Percentiles rank a stretch among this genome's conserved stretches.
phyloP scores from a whole-genome alignment of 2,329 filamentous ascomycete genomes.

The Sphaerostilbella broomeana region DNA sequence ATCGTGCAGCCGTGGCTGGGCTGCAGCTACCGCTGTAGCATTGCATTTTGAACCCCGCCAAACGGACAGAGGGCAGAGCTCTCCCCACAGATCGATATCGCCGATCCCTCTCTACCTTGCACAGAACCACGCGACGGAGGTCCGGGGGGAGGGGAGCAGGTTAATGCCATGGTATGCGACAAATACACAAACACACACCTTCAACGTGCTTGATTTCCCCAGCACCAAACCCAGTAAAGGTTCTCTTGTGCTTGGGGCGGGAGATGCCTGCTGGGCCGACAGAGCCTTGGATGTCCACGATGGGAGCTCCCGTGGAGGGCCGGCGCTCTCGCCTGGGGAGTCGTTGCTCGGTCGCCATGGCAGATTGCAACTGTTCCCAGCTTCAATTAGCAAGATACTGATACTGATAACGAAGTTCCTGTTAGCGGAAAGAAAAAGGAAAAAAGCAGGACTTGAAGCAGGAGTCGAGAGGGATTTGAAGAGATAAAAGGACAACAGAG shows the following conservation, averaged over 20 bases:
- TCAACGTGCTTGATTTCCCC: slow-evolving; percentile 91
- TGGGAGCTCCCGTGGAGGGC: slow-evolving; percentile 73
- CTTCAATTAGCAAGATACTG: background rate
- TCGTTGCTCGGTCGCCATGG: slow-evolving; percentile 30
- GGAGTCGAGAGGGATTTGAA: background rate
- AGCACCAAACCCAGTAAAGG: slow-evolving; percentile 88
- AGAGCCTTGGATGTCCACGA: slow-evolving; percentile 78
- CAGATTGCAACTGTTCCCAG: slow-evolving; percentile 8
- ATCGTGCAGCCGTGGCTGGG: background rate
- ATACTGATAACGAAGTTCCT: background rate
- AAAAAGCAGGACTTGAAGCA: background rate
- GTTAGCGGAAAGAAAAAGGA: background rate
- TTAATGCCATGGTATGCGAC: too few species aligned
- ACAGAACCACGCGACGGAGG: too few species aligned
- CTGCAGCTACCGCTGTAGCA: background rate
- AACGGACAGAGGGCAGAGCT: slow-evolving; percentile 3
- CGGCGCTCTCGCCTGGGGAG: slow-evolving; percentile 64
- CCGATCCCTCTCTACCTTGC: too few species aligned
- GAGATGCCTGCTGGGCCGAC: slow-evolving; percentile 79
- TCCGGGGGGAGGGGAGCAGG: too few species aligned
- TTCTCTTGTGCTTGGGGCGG: slow-evolving; percentile 92
- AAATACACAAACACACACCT: slow-evolving; percentile 44
- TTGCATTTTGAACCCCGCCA: slow-evolving; percentile 13
- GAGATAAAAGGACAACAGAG: background rate
- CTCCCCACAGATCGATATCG: too few species aligned